These are phyloP conservation scores for Lactarius indigo DNA, from an alignment of 768 basidiomycete species.

Conservation along the genomic window DNA sequence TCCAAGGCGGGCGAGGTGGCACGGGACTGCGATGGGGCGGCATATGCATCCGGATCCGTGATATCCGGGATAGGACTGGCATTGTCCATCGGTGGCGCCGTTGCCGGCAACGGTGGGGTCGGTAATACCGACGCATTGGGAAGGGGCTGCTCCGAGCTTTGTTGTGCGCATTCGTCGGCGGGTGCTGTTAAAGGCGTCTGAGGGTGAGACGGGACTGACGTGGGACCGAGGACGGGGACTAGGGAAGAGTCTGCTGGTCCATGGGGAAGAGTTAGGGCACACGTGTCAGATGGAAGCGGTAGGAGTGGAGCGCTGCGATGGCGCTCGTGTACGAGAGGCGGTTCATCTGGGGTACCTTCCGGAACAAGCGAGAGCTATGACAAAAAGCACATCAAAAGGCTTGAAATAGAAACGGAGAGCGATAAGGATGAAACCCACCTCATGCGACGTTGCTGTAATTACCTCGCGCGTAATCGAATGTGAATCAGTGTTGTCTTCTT, in stretches of 20 bases:
- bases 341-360: slow-evolving; percentile 2
- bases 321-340: background rate
- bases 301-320: background rate
- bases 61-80: background rate
- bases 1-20: slow-evolving; percentile 14
- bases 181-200: background rate
- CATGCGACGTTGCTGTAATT: background rate
- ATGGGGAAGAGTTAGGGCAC: background rate
- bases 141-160: background rate
- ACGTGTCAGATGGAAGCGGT: background rate
- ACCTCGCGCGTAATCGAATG: background rate
- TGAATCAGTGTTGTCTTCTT: background rate
- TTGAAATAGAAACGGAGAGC: slow-evolving; percentile 4
- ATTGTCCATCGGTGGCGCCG: background rate
- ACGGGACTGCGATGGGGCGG: background rate
- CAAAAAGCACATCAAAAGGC: slow-evolving; percentile 1
- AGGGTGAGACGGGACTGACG: background rate
- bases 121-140: background rate
- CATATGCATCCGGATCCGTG: background rate
- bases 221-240: background rate
- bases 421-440: slow-evolving; percentile 15
- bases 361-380: slow-evolving; percentile 4
- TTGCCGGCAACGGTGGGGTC: too few species aligned
- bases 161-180: background rate
- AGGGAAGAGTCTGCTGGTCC: background rate